A percentile compares a stretch with the other conserved stretches of the same genome.
Conservation (phyloP, 768 basidiomycete species). For the Mycena floridula region DNA sequence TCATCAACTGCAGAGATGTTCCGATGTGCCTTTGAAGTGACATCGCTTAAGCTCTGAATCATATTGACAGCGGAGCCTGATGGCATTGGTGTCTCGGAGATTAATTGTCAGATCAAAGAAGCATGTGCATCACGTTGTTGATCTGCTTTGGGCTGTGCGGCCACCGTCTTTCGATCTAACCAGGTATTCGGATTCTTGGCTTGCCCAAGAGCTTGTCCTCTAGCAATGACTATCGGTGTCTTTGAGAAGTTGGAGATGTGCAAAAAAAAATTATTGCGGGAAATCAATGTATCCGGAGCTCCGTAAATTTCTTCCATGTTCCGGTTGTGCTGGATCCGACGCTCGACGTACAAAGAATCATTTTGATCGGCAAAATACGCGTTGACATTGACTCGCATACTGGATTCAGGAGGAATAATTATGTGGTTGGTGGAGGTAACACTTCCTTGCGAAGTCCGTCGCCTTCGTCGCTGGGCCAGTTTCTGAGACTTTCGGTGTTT, state of each 20-base stretch:
- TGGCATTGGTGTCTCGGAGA: too few species aligned
- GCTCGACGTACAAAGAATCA: slow-evolving; percentile 2
- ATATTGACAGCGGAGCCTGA: too few species aligned
- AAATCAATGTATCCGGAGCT: slow-evolving; percentile 11
- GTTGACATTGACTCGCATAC: slow-evolving; percentile 6
- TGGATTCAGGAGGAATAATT: slow-evolving; percentile 9
- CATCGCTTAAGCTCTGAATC: neutral
- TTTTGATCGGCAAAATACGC: neutral
- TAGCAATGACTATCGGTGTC: slow-evolving; percentile 4
- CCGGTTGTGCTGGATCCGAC: neutral
- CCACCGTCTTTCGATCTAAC: slow-evolving; percentile 5
- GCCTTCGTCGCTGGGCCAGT: neutral
- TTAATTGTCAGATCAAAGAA: neutral
- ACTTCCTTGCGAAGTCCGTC: neutral
- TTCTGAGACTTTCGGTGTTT: slow-evolving; percentile 1
- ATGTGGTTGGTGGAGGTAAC: neutral
- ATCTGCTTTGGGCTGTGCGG: neutral
- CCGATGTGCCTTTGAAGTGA: neutral
- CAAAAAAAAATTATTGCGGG: neutral
- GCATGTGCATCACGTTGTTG: neutral
- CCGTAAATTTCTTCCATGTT: neutral
- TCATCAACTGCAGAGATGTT: neutral
- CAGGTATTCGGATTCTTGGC: slow-evolving; percentile 7
- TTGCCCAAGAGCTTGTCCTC: slow-evolving; percentile 11
- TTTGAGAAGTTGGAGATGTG: neutral